Base-by-base conservation (phyloP, 306 rosid species). In the Acacia crassicarpa region DNA sequence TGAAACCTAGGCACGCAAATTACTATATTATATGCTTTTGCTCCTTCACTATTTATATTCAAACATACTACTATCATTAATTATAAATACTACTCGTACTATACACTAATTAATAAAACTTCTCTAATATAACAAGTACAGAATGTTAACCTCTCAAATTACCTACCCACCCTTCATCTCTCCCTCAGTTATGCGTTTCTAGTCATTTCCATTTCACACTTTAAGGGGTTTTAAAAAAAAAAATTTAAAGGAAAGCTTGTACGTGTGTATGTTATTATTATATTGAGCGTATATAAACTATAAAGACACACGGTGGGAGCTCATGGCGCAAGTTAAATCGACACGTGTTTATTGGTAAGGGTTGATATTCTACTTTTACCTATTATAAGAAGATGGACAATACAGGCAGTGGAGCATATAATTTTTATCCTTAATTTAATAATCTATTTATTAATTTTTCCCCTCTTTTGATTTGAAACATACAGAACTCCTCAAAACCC, bases 1-100 rank as follows among this genome's bases (percentile, higher is more conserved):
- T 83, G 79, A 85, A 83, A 84, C 88, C 86, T 81, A 88, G 87
- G 85, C 75, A 88, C 85, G 85, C 75, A 79, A 62, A 85, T 58
- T 58, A 58, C 41, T 58, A 32, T 75, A 81, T 78, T 74, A 68
- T 70, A 46, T 69, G 32, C 53, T 69, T 4, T 44, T n/a, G 25
- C 74, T 20, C 32, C 12, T 6, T 58, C 65, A 1, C 65, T 58
- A 58, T 58, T 58, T 58, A 58, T 58, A 58, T 58, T 30, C 65
- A 14, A 58, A 58, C 65, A 22, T 22, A 8, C 62, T 45, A 10
- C n/a, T 6, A 38, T 20, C 62, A 20, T 56, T 56, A 56, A 3
- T 19, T 20, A 56, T 20, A 19, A 56, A 56, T 56, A 56, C 61
- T 15, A 49, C 32, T 30, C 32, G 32, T 30, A 30, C 56, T 49